Conservation (phyloP, 352 stramenopile genomes). For the Pythium scleroteichum region DNA sequence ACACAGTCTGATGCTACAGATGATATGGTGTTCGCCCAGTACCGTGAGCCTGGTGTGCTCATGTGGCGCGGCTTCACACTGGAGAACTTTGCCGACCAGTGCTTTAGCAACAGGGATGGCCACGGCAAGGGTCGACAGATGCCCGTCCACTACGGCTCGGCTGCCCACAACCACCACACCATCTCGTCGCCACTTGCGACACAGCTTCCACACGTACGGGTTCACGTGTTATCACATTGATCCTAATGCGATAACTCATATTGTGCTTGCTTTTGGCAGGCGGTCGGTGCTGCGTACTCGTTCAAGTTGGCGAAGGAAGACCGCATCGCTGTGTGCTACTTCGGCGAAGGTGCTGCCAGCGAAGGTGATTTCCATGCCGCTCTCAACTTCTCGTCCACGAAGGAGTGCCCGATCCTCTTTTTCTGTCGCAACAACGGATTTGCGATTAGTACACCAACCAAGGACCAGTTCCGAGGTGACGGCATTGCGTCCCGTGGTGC, state of each 20-base stretch:
- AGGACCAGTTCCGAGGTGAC: constrained; percentile 97
- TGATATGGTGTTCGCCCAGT: constrained; percentile 98
- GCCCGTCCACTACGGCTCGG: constrained; percentile 98
- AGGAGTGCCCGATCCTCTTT: constrained; percentile 96
- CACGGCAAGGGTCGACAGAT: constrained; percentile 97
- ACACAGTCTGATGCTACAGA: constrained; percentile 18
- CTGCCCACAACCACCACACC: constrained; percentile 96
- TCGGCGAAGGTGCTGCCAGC: constrained; percentile 96
- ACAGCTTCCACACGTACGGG: constrained; percentile 91
- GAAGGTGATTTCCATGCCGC: constrained; percentile 97
- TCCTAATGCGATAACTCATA: not conserved
- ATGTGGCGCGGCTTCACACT: constrained; percentile 98
- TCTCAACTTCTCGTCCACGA: constrained; percentile 96
- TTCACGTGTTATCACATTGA: too few relatives aligned
- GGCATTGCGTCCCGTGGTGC: constrained; percentile 93
- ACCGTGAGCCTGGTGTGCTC: constrained; percentile 96
- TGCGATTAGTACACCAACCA: constrained; percentile 96
- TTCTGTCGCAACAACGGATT: constrained; percentile 99
- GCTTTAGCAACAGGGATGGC: constrained; percentile 95
- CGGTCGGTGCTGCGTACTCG: constrained; percentile 95
- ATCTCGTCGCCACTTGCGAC: constrained; percentile 97
- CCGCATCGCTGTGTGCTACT: constrained; percentile 94
- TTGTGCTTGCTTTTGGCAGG: constrained; percentile 44
- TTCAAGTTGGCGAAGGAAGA: constrained; percentile 93
- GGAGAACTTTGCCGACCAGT: constrained; percentile 96